Base-by-base conservation (phyloP, 768 basidiomycete genomes). In the Boletus barrowsii region DNA sequence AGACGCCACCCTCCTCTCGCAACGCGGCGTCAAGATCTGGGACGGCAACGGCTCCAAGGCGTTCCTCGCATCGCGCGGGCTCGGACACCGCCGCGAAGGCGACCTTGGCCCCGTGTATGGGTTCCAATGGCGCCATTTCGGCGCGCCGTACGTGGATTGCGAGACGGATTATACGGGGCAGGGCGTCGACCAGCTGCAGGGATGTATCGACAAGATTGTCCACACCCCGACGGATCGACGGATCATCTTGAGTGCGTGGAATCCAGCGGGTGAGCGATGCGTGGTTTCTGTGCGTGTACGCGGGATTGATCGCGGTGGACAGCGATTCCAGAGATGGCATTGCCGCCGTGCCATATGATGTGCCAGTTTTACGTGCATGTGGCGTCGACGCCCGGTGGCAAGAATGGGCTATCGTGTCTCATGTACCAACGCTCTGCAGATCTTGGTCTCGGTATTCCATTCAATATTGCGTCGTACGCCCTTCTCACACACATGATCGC, bases 361-460 rank as follows among this genome's bases (percentile, higher is more conserved):
- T 98, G 94, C 74, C 97, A 99, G 68, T 99, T 99, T 79, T 98
- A 93, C 76, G 96, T 99, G 35, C 88, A 93, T 66, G 85, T 96
- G 35, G 90, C 96, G 0, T 72, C 83, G 4, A 58, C 58, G 0
- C 59, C 77, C 1, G 62, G 72, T 14, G 63, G 77, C 17, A 86
- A 83, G 59, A 87, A 87, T 10, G 82, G 81, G 53, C 86, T 98
- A 17, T 95, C 93, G 10, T 98, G 95, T 71, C 79, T 96, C 42
- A 94, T 98, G 93, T 98, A 87, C 75, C 96, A 98, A 67, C 90
- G 97, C 44, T 98, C 96, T 13, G 95, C 95, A 17, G 96, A 99
- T 68, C 82, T 98, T 9, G 96, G 96, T 1, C 90, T 99, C 37
- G 96, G 96, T 3, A 91, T 99, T 46, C 96, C 96, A 0, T 99